phyloP scores from a whole-genome alignment of 352 stramenopile genomes.

The Globisporangium ultimum region DNA sequence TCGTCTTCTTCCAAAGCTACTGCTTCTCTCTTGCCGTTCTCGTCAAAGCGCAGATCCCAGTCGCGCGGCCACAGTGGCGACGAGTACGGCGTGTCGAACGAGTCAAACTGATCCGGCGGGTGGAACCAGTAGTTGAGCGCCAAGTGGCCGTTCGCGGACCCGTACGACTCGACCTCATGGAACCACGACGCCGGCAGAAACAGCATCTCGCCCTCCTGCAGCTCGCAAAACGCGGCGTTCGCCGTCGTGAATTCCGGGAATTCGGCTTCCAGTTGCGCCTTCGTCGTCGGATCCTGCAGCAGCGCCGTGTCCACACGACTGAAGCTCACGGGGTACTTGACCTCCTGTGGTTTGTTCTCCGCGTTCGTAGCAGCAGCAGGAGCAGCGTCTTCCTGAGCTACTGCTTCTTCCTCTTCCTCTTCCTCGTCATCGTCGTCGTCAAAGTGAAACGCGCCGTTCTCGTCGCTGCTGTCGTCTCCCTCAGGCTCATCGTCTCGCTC shows the following conservation, averaged over 20 bases:
- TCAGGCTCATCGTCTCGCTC: conserved; percentile 32
- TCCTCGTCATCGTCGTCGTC: conserved; percentile 54
- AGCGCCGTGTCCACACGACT: conserved; percentile 61
- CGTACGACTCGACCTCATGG: conserved; percentile 92
- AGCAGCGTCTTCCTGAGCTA: not conserved
- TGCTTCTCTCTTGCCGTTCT: not conserved
- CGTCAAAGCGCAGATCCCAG: conserved; percentile 46
- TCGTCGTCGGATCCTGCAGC: conserved; percentile 28
- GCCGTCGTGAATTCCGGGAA: conserved; percentile 60
- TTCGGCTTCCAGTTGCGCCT: conserved; percentile 32
- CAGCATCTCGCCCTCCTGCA: conserved; percentile 93
- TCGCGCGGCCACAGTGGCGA: conserved; percentile 70
- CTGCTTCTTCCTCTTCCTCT: conserved; percentile 31
- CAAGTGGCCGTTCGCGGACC: conserved; percentile 49
- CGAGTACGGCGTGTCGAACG: conserved; percentile 72
- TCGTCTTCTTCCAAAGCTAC: not conserved
- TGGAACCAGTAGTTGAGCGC: conserved; percentile 91
- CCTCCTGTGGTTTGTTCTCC: conserved; percentile 16
- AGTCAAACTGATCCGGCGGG: conserved; percentile 60
- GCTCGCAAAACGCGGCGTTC: conserved; percentile 64
- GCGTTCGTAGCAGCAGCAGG: not conserved
- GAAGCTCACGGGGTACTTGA: conserved; percentile 73
- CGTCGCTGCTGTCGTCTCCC: conserved; percentile 20
- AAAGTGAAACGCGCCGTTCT: conserved; percentile 50
- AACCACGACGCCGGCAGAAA: conserved; percentile 98